phyloP scores from a whole-genome alignment of 352 stramenopile species.

The Globisporangium echinulatum region DNA sequence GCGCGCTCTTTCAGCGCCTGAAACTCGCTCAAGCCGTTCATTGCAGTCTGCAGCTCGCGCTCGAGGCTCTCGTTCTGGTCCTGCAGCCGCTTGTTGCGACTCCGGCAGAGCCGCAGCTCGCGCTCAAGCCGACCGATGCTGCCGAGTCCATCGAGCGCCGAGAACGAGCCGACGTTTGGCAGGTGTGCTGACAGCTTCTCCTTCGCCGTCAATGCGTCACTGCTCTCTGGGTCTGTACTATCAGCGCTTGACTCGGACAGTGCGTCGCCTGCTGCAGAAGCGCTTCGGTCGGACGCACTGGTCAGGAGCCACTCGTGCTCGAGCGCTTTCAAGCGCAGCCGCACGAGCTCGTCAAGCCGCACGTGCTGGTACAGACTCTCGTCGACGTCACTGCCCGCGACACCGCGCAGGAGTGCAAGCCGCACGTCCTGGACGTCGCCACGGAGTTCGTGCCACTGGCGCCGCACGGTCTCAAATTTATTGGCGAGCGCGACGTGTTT shows the following conservation, averaged over 20 bases:
- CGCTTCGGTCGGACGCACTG: conserved; percentile 3
- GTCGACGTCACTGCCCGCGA: conserved; percentile 44
- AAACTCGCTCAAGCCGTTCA: conserved; percentile 42
- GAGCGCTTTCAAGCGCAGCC: conserved; percentile 52
- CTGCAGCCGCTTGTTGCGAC: conserved; percentile 64
- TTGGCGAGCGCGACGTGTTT: conserved; percentile 48
- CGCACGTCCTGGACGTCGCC: conserved; percentile 51
- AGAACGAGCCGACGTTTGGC: conserved; percentile 55
- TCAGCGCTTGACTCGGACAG: neutral
- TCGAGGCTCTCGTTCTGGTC: conserved; percentile 46
- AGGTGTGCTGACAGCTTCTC: conserved; percentile 28
- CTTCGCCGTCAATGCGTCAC: neutral
- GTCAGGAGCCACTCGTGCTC: conserved; percentile 58
- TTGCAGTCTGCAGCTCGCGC: conserved; percentile 39
- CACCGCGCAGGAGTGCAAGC: conserved; percentile 40
- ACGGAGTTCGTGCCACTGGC: conserved; percentile 33
- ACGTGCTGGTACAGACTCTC: conserved; percentile 65
- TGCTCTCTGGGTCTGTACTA: neutral
- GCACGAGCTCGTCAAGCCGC: conserved; percentile 60
- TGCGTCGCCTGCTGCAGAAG: neutral
- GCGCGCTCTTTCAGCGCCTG: conserved; percentile 70
- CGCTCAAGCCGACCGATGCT: conserved; percentile 55
- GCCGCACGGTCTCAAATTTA: conserved; percentile 35
- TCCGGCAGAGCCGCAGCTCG: conserved; percentile 59
- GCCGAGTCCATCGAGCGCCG: conserved; percentile 52